These are phyloP conservation scores for Claviceps sp. DNA, from an alignment of 2,329 filamentous ascomycete genomes.

Conservation along the genomic window DNA sequence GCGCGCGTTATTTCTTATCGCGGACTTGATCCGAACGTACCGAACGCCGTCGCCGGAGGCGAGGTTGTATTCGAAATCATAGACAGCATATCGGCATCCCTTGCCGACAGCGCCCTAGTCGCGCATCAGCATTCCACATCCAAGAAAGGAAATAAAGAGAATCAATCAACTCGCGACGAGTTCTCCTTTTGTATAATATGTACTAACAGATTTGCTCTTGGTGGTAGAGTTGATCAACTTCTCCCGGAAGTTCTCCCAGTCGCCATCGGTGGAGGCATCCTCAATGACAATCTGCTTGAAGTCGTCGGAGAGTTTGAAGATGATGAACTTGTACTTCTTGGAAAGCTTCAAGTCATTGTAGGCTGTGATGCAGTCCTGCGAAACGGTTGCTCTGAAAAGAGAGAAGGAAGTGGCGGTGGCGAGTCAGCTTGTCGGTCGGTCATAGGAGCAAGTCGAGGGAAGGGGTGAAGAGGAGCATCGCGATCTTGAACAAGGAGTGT, in stretches of 20 bases:
- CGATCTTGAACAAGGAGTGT: not conserved
- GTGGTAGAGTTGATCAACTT: constrained; percentile 61
- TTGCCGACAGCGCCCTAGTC: constrained; percentile 43
- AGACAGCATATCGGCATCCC: constrained; percentile 73
- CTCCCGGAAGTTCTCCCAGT: constrained; percentile 63
- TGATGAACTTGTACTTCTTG: constrained; percentile 74
- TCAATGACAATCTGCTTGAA: constrained; percentile 73
- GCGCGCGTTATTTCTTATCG: not conserved
- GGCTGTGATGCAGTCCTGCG: constrained; percentile 53
- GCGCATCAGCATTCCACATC: not conserved
- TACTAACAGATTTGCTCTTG: constrained; percentile 53
- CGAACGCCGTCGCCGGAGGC: constrained; percentile 59
- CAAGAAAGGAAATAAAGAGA: not conserved
- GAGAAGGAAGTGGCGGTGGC: not conserved
- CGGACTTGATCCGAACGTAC: constrained; percentile 23
- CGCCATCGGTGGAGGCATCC: constrained; percentile 50
- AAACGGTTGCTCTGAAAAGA: constrained; percentile 50
- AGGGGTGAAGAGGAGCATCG: not conserved
- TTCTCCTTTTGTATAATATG: not conserved
- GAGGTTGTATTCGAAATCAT: constrained; percentile 69
- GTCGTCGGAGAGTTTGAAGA: constrained; percentile 78
- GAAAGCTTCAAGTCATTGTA: constrained; percentile 77
- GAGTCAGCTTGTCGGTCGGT: constrained; percentile 8
- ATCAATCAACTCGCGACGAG: not conserved
- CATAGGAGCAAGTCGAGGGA: not conserved